Evolutionary conservation across 805 yeast species (phyloP).

Genomic region (Candida railenensis): DNA sequence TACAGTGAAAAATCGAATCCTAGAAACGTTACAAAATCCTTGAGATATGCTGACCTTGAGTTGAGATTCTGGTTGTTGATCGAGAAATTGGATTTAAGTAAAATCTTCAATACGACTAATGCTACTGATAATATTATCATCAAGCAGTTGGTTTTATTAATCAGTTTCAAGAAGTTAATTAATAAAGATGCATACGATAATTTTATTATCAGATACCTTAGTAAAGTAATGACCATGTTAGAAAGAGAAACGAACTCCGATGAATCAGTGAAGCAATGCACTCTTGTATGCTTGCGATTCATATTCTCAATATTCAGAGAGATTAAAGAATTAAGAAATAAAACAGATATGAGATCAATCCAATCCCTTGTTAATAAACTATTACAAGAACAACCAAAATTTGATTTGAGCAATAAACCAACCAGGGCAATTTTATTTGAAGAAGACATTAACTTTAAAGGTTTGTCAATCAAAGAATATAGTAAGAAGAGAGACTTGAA

Average conservation of each 20-base stretch:
- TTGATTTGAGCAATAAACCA: constrained; percentile 26
- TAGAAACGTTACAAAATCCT: constrained; percentile 17
- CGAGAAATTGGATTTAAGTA: neutral
- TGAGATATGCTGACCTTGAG: constrained; percentile 23
- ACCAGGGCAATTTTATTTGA: constrained; percentile 51
- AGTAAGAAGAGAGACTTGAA: neutral
- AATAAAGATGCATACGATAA: neutral
- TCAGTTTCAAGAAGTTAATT: neutral
- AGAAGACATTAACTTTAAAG: constrained; percentile 66
- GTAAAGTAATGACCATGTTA: constrained; percentile 5
- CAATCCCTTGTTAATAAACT: constrained; percentile 16
- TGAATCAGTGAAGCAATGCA: neutral
- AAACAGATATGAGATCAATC: constrained; percentile 14
- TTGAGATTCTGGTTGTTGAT: constrained; percentile 17
- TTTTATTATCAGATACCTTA: neutral
- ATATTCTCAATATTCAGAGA: constrained; percentile 58
- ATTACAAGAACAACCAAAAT: constrained; percentile 4
- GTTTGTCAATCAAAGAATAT: constrained; percentile 30
- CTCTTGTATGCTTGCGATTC: constrained; percentile 38
- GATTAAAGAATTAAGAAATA: constrained; percentile 26
- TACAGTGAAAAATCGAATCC: constrained; percentile 16
- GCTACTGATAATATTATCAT: neutral
- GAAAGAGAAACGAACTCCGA: neutral
- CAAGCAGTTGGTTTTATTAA: constrained; percentile 1
- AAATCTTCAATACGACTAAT: neutral